Base-by-base conservation (phyloP, 1,284 basidiomycete genomes). In the Ustilago cynodontis region DNA sequence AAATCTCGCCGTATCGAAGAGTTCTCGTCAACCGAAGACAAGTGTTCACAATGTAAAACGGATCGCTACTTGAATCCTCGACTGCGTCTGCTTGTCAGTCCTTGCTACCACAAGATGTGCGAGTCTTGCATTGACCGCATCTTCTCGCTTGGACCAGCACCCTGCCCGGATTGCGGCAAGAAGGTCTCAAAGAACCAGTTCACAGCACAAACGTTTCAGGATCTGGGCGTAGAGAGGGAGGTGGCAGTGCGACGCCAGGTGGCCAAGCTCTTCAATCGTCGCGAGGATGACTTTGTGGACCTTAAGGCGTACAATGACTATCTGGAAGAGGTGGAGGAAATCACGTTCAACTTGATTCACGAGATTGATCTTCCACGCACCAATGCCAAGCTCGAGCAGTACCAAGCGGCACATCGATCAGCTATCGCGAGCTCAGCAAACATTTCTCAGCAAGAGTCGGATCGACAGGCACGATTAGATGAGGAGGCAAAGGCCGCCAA, bases 81-180 rank as follows among this genome's bases (percentile, higher is more conserved):
- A 82, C 88, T 99, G 28, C 91, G 96, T 47, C 88, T 99, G 52
- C 90, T 99, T 64, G 95, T 99, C 71, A 95, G 94, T 83, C 84
- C 82, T 90, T 99, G 97, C 87, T 99, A 98, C 87, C 97, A 99
- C 88, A 98, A 98, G 89, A 96, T 98, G 95, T 77, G 79, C 58
- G 60, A 78, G 41, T 72, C 55, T 16, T 99, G 97, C 86, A 98
- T 99, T 82, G 97, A 99, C 86, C 91, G 95, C 9, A 87, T 99
- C 52, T 99, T 97, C 86, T 95, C 94, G 1, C 90, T 98, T 1
- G 96, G 97, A 4, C 96, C 97, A 0, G 95, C 94, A 14, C 94
- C 94, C 8, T 99, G 97, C 89, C 97, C 97, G 13, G 92, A 94
- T 71, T 99, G 97, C 86, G 90, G 90, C 58, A 93, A 92, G 80